Conservation (phyloP, 2,329 filamentous ascomycete species). For the Aspergillus ochraceoroseus region DNA sequence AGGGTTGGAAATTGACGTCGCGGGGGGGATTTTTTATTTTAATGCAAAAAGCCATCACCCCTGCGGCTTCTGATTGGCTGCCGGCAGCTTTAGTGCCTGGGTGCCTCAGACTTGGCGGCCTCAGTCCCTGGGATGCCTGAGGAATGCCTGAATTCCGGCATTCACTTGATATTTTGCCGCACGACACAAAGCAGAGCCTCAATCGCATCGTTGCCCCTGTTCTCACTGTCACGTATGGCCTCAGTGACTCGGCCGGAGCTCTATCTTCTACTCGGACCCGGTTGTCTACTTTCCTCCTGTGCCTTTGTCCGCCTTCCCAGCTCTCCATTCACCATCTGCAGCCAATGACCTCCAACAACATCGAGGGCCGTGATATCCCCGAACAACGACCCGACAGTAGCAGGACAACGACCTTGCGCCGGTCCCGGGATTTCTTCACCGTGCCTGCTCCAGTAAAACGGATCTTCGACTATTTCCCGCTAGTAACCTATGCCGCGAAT, state of each 20-base stretch:
- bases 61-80: slow-evolving; percentile 9
- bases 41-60: too few relatives aligned
- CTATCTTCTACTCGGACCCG: neutral
- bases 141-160: slow-evolving; percentile 8
- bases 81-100: slow-evolving; percentile 11
- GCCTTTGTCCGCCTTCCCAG: slow-evolving; percentile 3
- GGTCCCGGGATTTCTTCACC: slow-evolving; percentile 35
- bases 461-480: slow-evolving; percentile 79
- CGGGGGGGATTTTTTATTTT: slow-evolving; percentile 6
- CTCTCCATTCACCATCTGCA: slow-evolving; percentile 1
- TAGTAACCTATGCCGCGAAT: slow-evolving; percentile 69
- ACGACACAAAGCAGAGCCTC: slow-evolving; percentile 1
- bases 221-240: neutral
- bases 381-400: slow-evolving; percentile 25
- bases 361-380: slow-evolving; percentile 22
- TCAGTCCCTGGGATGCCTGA: slow-evolving; percentile 3
- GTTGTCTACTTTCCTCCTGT: neutral
- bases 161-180: too few relatives aligned
- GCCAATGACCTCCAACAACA: slow-evolving; percentile 25
- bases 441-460: slow-evolving; percentile 68
- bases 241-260: neutral
- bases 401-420: slow-evolving; percentile 17
- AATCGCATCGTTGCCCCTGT: neutral
- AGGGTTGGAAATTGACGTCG: neutral
- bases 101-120: slow-evolving; percentile 13